Conservation (phyloP, 1,139 yeast species). For the Kurtzmaniella quercitrusa region DNA sequence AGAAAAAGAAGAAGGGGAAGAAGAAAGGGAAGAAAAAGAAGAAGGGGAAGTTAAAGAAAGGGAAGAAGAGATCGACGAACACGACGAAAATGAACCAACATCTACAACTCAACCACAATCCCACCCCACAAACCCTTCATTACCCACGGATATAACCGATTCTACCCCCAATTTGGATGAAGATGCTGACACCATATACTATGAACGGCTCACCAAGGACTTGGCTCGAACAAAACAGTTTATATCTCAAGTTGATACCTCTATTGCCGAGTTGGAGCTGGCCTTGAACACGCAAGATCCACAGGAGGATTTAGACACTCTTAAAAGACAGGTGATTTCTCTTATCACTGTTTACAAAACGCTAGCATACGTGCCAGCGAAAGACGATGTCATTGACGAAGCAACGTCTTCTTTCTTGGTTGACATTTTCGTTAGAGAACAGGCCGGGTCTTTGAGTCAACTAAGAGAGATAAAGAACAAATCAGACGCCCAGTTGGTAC, state of each 20-base stretch:
- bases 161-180: not conserved
- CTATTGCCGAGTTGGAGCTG: constrained; percentile 6
- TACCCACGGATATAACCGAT: not conserved
- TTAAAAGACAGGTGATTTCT: constrained; percentile 23
- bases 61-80: too few species aligned
- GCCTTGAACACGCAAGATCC: not conserved
- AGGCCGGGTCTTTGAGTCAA: constrained; percentile 6
- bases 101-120: not conserved
- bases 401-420: constrained; percentile 28
- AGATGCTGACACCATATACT: not conserved
- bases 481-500: not conserved
- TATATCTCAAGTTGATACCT: not conserved
- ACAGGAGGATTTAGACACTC: not conserved
- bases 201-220: not conserved
- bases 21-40: too few species aligned
- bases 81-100: too few species aligned
- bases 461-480: not conserved
- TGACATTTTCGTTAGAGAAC: constrained; percentile 16
- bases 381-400: constrained; percentile 34
- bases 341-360: constrained; percentile 21
- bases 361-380: constrained; percentile 30
- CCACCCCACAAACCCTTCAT: not conserved
- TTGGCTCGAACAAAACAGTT: not conserved
- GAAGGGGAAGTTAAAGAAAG: too few species aligned
- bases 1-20: too few species aligned